Conservation (phyloP, 331 rosid species). For the Prunus yedoensis region DNA sequence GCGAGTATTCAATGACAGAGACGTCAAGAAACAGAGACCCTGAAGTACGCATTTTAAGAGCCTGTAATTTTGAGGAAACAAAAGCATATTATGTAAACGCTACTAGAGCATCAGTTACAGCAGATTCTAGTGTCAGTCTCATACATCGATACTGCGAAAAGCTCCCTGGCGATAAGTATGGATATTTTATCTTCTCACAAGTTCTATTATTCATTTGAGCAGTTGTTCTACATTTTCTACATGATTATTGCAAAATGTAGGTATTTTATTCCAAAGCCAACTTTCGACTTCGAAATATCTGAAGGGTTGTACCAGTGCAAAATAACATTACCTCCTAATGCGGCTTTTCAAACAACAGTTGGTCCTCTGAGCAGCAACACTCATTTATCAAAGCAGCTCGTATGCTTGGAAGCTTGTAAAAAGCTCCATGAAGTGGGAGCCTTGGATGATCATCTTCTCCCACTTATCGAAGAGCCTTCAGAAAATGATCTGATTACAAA, state of each 20-base stretch:
- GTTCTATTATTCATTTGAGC: not conserved
- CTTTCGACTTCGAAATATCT: constrained; percentile 33
- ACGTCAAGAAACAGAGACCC: constrained; percentile 54
- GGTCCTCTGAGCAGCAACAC: constrained; percentile 59
- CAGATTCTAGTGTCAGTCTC: constrained; percentile 71
- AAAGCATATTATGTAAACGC: constrained; percentile 52
- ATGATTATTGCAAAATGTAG: constrained; percentile 37
- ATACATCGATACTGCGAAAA: constrained; percentile 64
- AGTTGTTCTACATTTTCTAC: not conserved
- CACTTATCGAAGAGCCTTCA: constrained; percentile 44
- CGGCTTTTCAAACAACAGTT: constrained; percentile 60
- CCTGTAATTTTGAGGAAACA: constrained; percentile 32
- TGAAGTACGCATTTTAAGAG: constrained; percentile 34
- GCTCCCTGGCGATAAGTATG: constrained; percentile 73
- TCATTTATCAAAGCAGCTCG: constrained; percentile 70
- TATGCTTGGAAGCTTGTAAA: constrained; percentile 90
- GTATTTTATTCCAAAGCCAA: constrained; percentile 62
- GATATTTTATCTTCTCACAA: constrained; percentile 11
- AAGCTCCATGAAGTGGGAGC: constrained; percentile 77
- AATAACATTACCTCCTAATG: constrained; percentile 66
- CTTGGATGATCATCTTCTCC: constrained; percentile 78
- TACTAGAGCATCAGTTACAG: constrained; percentile 78
- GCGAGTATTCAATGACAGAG: constrained; percentile 71
- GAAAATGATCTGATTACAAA: constrained; percentile 34
- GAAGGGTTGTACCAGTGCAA: constrained; percentile 56